phyloP scores from a whole-genome alignment of 495 filamentous ascomycete genomes.

The Letharia lupina region DNA sequence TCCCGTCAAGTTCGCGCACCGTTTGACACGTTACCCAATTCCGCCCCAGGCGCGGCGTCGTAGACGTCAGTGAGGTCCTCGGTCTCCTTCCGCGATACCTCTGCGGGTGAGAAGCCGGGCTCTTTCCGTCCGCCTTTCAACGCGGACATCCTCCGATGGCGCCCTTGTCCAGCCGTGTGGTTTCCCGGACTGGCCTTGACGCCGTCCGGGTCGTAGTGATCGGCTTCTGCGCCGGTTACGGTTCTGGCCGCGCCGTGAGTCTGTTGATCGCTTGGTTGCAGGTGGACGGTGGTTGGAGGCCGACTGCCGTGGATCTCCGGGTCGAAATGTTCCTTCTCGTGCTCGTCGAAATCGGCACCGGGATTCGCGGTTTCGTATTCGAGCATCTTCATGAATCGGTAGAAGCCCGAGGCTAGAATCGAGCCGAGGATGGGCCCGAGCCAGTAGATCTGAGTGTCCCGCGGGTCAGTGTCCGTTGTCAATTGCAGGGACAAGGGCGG shows the following conservation, averaged over 20 bases:
- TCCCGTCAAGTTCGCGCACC: slow-evolving; percentile 9
- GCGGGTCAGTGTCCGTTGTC: background rate
- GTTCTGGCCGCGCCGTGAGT: background rate
- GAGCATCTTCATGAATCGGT: slow-evolving; percentile 55
- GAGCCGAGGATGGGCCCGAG: slow-evolving; percentile 59
- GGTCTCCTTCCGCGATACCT: background rate
- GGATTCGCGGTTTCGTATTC: slow-evolving; percentile 75
- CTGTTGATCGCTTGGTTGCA: background rate
- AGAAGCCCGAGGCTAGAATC: slow-evolving; percentile 59
- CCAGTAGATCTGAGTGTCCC: slow-evolving; percentile 39
- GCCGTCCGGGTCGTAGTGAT: background rate
- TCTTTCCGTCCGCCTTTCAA: background rate
- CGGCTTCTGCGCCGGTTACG: background rate
- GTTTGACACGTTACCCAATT: slow-evolving; percentile 36
- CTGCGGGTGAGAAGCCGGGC: background rate
- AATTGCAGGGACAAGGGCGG: background rate
- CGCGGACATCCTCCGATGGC: background rate
- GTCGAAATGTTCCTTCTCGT: slow-evolving; percentile 12
- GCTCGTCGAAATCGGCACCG: slow-evolving; percentile 46
- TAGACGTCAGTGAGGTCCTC: background rate
- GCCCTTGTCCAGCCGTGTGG: background rate
- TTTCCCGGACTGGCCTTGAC: background rate
- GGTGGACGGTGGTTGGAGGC: slow-evolving; percentile 22
- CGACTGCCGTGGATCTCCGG: background rate
- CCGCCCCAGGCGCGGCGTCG: background rate